phyloP scores from a whole-genome alignment of 345 rosid species.

The Populus deltoides region DNA sequence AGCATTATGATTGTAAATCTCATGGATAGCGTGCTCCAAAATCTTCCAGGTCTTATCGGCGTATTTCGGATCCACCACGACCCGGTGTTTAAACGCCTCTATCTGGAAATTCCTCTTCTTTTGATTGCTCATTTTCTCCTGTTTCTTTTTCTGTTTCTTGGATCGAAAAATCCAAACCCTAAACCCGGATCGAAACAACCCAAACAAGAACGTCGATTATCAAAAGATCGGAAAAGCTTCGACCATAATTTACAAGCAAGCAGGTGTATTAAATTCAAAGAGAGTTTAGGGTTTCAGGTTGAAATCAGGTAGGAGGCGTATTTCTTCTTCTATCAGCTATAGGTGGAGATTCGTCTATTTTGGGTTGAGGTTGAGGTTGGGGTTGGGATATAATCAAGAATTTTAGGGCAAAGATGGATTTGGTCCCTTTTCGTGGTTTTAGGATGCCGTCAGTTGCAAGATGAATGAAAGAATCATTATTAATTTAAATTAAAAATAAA shows the following conservation, averaged over 20 bases:
- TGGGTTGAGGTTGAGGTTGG: neutral
- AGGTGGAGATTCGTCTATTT: neutral
- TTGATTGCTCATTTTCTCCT: slow-evolving; percentile 71
- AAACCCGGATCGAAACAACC: neutral
- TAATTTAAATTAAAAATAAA: no score
- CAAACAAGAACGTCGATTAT: neutral
- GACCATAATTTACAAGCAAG: neutral
- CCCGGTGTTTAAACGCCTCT: slow-evolving; percentile 97
- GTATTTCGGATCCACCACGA: slow-evolving; percentile 95
- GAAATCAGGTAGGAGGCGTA: neutral
- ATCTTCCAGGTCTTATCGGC: slow-evolving; percentile 98
- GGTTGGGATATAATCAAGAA: neutral
- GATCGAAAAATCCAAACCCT: neutral
- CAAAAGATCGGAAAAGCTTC: neutral
- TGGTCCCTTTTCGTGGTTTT: neutral
- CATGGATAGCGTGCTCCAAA: slow-evolving; percentile 94
- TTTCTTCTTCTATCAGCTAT: neutral
- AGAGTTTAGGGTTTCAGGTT: neutral
- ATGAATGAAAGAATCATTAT: neutral
- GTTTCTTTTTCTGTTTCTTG: neutral
- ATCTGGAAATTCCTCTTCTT: slow-evolving; percentile 97
- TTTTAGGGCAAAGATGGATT: neutral
- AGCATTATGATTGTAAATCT: slow-evolving; percentile 98
- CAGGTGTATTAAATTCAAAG: neutral
- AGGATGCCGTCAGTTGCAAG: neutral